Evolutionary conservation across 1,284 basidiomycete species (phyloP), one percentile per base, ranked within the genome.

Genomic region (Chiua sp.): DNA sequence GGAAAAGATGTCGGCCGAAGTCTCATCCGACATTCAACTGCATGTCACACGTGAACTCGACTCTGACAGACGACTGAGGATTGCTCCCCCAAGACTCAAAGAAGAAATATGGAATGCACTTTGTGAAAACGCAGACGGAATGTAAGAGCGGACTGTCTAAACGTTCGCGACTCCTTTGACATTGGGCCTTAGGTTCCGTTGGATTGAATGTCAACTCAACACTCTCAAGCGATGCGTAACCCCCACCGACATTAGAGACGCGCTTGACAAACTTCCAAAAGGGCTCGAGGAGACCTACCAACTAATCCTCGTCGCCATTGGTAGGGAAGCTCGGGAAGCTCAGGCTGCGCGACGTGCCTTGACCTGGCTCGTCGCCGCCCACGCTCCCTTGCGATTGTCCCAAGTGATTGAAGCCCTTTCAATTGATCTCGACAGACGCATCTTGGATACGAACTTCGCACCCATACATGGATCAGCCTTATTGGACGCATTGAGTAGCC

Each of bases 401-500:
- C 62, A 66, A 18, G 28, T 66, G 20, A 8, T 55, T 0, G 63
- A 65, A 54, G 62, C 39, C 2, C 53, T 64, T 15, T 61, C 50
- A 13, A 61, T 66, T 7, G 55, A 65, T 52, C 23, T 51, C 15
- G 13, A 10, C 7, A n/a, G 8, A 28, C 28, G 35, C 7, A 44
- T 4, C 4, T 53, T 60, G 22, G 55, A 64, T 18, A n/a, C 2
- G 7, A 35, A 22, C 12, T 30, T 32, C 0, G 49, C 57, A 32
- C 60, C 55, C 3, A 37, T 53, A 15, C 61, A 55, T 6, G 42
- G 47, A 48, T 30, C 20, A 23, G 55, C 53, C 20, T 57, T 57
- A 20, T 42, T 65, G 50, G 57, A 47, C 16, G 63, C 47, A 4
- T 51, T 65, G 10, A 58, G 65, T n/a, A 65, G 64, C 26, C 62